These are phyloP conservation scores for Xylogone sp. DNA, from an alignment of 2,329 filamentous ascomycete genomes.

Conservation along the genomic window DNA sequence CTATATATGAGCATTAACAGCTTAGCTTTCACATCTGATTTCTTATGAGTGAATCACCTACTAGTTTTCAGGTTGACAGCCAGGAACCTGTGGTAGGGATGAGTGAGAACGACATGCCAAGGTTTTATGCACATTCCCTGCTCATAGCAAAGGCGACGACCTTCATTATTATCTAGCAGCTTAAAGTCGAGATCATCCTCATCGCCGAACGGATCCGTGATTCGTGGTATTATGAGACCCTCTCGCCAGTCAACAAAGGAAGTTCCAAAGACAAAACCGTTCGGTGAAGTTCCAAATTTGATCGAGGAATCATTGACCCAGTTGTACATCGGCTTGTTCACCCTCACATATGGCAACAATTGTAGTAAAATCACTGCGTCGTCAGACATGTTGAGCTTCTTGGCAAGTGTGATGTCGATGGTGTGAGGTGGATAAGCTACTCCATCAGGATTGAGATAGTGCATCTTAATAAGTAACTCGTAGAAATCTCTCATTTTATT, in stretches of 20 bases:
- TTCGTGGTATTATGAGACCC: slow-evolving; percentile 1
- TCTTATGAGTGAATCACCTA: neutral
- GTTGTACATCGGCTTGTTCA: neutral
- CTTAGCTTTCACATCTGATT: too few relatives aligned
- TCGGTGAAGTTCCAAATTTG: neutral
- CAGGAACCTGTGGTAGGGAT: neutral
- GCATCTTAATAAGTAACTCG: slow-evolving; percentile 12
- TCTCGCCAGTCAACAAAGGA: slow-evolving; percentile 8
- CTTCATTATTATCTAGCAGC: too few relatives aligned
- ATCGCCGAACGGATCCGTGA: neutral
- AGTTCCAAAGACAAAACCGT: slow-evolving; percentile 7
- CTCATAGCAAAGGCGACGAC: too few relatives aligned
- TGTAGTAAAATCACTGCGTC: slow-evolving; percentile 11
- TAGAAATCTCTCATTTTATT: slow-evolving; percentile 13
- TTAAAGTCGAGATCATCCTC: too few relatives aligned
- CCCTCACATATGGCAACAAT: slow-evolving; percentile 12
- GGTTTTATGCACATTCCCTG: slow-evolving; percentile 11
- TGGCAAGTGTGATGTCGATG: slow-evolving; percentile 8
- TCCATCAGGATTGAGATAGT: slow-evolving; percentile 6
- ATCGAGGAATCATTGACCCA: neutral
- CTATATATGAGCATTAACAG: neutral
- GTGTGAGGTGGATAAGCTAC: slow-evolving; percentile 7
- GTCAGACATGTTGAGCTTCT: slow-evolving; percentile 5
- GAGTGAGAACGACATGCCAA: slow-evolving; percentile 6
- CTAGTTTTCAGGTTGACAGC: neutral